phyloP scores from a whole-genome alignment of 768 basidiomycete genomes.

The Lentinus tigrinus region DNA sequence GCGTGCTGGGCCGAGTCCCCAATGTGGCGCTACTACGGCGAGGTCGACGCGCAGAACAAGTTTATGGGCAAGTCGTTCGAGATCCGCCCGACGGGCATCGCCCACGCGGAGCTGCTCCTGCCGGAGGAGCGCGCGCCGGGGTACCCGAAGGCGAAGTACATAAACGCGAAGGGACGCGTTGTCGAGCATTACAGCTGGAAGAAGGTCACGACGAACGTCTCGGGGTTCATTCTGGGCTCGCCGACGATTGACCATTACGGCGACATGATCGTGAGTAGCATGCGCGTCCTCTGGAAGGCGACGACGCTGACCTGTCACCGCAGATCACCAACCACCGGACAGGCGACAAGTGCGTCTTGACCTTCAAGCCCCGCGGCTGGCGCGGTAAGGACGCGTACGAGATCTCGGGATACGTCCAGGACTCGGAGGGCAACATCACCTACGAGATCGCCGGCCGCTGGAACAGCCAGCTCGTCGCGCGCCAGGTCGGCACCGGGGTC shows the following conservation, averaged over 20 bases:
- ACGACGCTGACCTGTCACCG: neutral
- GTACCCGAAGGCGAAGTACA: constrained; percentile 58
- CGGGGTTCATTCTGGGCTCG: constrained; percentile 87
- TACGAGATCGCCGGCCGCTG: constrained; percentile 95
- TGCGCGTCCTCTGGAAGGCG: neutral
- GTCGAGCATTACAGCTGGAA: constrained; percentile 95
- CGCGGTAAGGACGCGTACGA: constrained; percentile 89
- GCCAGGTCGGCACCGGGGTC: constrained; percentile 55
- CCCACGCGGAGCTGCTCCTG: constrained; percentile 80
- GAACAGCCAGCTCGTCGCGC: constrained; percentile 92
- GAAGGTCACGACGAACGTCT: constrained; percentile 88
- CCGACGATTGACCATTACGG: constrained; percentile 69
- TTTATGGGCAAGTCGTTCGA: constrained; percentile 97
- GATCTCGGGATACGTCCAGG: constrained; percentile 82
- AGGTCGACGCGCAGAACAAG: constrained; percentile 95
- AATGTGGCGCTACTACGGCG: constrained; percentile 87
- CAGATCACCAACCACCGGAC: constrained; percentile 90
- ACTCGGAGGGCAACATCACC: constrained; percentile 58
- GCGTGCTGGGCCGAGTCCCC: constrained; percentile 95
- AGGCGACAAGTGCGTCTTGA: constrained; percentile 80
- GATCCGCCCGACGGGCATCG: constrained; percentile 92
- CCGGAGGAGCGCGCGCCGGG: constrained; percentile 61
- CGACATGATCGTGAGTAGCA: constrained; percentile 78
- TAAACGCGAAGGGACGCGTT: constrained; percentile 49
- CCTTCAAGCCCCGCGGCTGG: constrained; percentile 97